Conservation (phyloP, 192 early-diverging fungal species). For the Haplosporangium gracile region DNA sequence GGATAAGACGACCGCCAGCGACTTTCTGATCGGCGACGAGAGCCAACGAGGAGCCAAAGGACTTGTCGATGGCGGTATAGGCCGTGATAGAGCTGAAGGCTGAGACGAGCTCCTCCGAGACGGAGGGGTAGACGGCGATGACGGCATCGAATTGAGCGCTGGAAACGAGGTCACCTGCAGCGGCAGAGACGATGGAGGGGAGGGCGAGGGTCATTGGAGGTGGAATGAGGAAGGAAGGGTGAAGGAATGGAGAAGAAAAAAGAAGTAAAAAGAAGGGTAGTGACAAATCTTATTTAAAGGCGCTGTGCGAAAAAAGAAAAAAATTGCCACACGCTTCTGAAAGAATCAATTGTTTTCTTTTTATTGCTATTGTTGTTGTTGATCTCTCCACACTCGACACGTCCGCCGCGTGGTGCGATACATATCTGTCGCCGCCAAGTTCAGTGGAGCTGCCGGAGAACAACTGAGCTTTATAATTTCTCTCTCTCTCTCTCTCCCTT, state of each 20-base stretch:
- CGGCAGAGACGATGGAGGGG: constrained; percentile 40
- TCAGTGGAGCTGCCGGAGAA: not conserved
- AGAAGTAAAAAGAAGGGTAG: not conserved
- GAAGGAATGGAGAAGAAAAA: not conserved
- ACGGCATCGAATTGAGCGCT: constrained; percentile 38
- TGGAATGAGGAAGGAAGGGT: not conserved
- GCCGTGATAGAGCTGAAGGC: constrained; percentile 30
- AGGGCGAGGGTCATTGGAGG: constrained; percentile 42
- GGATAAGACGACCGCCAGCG: constrained; percentile 73
- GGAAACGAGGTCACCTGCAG: constrained; percentile 29
- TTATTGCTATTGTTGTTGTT: not conserved
- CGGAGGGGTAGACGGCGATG: constrained; percentile 46
- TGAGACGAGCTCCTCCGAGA: constrained; percentile 33
- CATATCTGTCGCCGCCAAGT: not conserved
- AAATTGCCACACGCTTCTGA: not conserved
- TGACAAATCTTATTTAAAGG: constrained; percentile 12
- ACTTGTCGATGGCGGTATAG: constrained; percentile 53
- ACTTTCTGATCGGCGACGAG: constrained; percentile 59
- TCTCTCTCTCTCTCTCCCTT: not conserved
- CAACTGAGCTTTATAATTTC: not conserved
- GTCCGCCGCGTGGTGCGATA: not conserved
- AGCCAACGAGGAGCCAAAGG: constrained; percentile 57
- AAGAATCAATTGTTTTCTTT: not conserved
- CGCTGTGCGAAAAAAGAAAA: not conserved
- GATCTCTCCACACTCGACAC: not conserved